Evolutionary conservation across 805 yeast genomes (phyloP).

Genomic region (Myxozyma sirexii): DNA sequence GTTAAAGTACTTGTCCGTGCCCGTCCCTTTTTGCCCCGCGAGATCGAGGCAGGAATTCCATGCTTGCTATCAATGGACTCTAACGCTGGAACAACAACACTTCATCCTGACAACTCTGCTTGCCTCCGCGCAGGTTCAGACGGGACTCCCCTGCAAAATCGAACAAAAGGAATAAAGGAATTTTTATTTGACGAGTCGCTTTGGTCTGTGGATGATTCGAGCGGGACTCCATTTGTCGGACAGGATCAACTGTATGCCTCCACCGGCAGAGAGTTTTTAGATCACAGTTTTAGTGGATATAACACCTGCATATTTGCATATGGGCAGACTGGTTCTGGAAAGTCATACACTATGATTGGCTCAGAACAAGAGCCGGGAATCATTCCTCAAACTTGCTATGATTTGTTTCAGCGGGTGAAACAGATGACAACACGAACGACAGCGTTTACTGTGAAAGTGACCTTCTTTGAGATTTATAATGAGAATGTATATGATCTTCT

Average conservation of each 20-base stretch:
- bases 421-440: constrained; percentile 43
- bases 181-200: constrained; percentile 54
- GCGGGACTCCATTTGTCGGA: constrained; percentile 44
- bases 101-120: constrained; percentile 13
- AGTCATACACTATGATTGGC: constrained; percentile 56
- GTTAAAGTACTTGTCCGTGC: constrained; percentile 34
- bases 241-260: constrained; percentile 52
- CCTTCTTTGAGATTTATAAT: constrained; percentile 70
- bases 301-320: constrained; percentile 62
- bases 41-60: constrained; percentile 14
- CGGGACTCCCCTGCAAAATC: constrained; percentile 25
- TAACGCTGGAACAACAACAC: constrained; percentile 15
- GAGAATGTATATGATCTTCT: constrained; percentile 68
- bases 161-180: constrained; percentile 37
- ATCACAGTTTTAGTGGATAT: constrained; percentile 58
- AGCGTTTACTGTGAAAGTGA: constrained; percentile 45
- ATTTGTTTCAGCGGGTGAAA: constrained; percentile 49
- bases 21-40: constrained; percentile 32
- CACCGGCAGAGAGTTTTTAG: constrained; percentile 55
- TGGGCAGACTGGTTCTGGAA: constrained; percentile 46
- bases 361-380: constrained; percentile 54
- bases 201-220: constrained; percentile 48
- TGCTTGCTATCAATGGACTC: constrained; percentile 28
- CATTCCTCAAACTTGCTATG: constrained; percentile 57
- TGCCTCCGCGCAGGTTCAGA: background rate